phyloP scores from a whole-genome alignment of 2,329 filamentous ascomycete species.

The Bipolaris oryzae region DNA sequence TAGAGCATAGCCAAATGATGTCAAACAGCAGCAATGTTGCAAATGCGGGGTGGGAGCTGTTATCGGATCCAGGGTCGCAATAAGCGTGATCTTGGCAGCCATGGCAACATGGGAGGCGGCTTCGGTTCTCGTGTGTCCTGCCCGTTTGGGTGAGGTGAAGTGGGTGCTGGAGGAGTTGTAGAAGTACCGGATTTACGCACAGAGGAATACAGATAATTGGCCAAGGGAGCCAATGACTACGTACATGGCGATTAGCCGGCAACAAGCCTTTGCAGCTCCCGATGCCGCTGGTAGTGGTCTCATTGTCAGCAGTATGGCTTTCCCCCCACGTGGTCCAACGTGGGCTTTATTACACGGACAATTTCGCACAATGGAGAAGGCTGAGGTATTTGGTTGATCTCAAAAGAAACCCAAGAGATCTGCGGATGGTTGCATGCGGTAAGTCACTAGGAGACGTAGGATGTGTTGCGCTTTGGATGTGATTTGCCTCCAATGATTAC shows the following conservation, averaged over 20 bases:
- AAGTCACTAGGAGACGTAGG: too few species aligned
- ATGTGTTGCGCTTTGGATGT: too few species aligned
- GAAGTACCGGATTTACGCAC: neutral
- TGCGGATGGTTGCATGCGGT: too few species aligned
- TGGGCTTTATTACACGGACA: too few species aligned
- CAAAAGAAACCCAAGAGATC: too few species aligned
- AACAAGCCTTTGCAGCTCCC: neutral
- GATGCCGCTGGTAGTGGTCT: neutral
- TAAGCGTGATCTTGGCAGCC: conserved; percentile 20
- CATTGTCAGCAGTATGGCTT: neutral
- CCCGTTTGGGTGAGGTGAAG: neutral
- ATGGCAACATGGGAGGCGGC: conserved; percentile 14
- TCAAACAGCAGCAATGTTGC: conserved; percentile 3
- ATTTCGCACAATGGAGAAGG: too few species aligned
- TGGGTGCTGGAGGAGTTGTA: conserved; percentile 1
- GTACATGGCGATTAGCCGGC: neutral
- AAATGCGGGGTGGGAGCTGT: conserved; percentile 12
- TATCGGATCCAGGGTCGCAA: conserved; percentile 5
- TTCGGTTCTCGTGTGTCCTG: neutral
- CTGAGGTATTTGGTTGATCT: too few species aligned
- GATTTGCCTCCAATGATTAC: too few species aligned
- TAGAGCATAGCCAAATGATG: conserved; percentile 3
- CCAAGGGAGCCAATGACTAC: neutral
- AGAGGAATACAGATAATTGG: neutral
- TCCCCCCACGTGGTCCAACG: too few species aligned